Conservation (phyloP, 2,329 filamentous ascomycete species). For the Phaeosphaeria sp. region DNA sequence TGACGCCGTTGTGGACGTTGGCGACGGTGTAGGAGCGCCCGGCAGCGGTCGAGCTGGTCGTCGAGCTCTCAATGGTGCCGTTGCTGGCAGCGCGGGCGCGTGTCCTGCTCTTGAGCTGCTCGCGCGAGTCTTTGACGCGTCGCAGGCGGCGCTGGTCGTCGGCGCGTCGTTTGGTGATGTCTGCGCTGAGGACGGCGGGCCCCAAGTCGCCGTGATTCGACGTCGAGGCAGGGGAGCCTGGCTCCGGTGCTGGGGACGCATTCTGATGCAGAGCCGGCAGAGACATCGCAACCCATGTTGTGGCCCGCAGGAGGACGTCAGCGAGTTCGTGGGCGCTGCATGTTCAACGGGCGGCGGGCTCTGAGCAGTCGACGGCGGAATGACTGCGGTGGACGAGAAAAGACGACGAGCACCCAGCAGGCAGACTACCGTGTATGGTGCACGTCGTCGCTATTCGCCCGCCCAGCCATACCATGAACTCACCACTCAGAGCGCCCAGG, state of each 20-base stretch:
- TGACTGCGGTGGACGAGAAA: slow-evolving; percentile 5
- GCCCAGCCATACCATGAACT: slow-evolving; percentile 30
- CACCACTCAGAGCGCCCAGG: slow-evolving; percentile 20
- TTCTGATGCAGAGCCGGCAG: slow-evolving; percentile 41
- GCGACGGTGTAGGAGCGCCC: slow-evolving; percentile 55
- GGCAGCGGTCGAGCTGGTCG: slow-evolving; percentile 32
- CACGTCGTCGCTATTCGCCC: slow-evolving; percentile 30
- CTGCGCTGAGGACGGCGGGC: slow-evolving; percentile 34
- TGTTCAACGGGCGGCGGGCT: slow-evolving; percentile 17
- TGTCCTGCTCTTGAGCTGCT: slow-evolving; percentile 44
- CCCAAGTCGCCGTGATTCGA: slow-evolving; percentile 32
- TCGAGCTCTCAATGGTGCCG: slow-evolving; percentile 39
- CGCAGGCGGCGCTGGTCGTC: slow-evolving; percentile 42
- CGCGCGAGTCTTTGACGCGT: slow-evolving; percentile 46
- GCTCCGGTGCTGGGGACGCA: slow-evolving; percentile 27
- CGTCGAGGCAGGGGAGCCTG: slow-evolving; percentile 29
- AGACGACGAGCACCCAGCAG: slow-evolving; percentile 11
- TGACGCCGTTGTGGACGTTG: slow-evolving; percentile 56
- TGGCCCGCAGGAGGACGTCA: slow-evolving; percentile 28
- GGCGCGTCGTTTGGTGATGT: slow-evolving; percentile 35
- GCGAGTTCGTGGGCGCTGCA: slow-evolving; percentile 17
- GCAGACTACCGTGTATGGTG: too few relatives aligned
- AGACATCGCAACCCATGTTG: slow-evolving; percentile 46
- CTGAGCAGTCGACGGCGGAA: slow-evolving; percentile 36
- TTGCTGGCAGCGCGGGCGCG: slow-evolving; percentile 40